phyloP scores from a whole-genome alignment of 2,329 filamentous ascomycete genomes.

The Alternaria ventricosa region DNA sequence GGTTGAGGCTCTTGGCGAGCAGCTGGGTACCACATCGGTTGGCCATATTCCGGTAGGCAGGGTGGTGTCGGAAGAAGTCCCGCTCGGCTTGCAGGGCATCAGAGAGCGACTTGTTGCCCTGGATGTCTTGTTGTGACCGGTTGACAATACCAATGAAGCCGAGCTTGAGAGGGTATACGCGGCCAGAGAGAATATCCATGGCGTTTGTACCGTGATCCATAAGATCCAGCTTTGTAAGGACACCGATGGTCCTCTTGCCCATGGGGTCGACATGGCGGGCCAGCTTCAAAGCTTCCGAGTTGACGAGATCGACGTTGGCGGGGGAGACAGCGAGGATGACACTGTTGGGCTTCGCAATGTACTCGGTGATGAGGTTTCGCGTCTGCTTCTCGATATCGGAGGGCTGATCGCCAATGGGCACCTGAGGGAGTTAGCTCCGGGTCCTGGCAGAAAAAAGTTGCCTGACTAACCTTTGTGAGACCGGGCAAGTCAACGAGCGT shows the following conservation, averaged over 20 bases:
- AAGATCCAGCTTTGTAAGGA: conserved; percentile 93
- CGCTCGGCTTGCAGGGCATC: conserved; percentile 88
- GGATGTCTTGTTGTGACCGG: conserved; percentile 96
- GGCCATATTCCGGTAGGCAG: conserved; percentile 95
- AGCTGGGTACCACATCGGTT: conserved; percentile 92
- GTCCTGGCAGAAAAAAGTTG: conserved; percentile 6
- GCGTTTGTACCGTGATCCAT: conserved; percentile 99
- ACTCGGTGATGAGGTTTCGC: conserved; percentile 93
- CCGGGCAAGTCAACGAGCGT: conserved; percentile 96
- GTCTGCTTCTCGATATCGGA: conserved; percentile 99
- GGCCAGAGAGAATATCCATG: conserved; percentile 93
- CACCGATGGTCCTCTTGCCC: conserved; percentile 92
- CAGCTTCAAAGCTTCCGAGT: conserved; percentile 95
- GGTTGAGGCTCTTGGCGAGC: conserved; percentile 91
- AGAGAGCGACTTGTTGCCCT: conserved; percentile 90
- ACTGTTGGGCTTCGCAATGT: conserved; percentile 98
- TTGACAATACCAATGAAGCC: conserved; percentile 99
- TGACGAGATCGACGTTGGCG: conserved; percentile 97
- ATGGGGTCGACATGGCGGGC: conserved; percentile 96
- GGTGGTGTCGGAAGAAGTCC: conserved; percentile 97
- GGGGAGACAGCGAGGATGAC: conserved; percentile 96
- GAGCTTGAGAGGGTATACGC: conserved; percentile 94
- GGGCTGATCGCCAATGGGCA: conserved; percentile 96
- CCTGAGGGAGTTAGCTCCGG: conserved; percentile 58
- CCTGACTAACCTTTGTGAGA: conserved; percentile 78